phyloP scores from a whole-genome alignment of 2,329 filamentous ascomycete species.

The Furcasterigmium sp. region DNA sequence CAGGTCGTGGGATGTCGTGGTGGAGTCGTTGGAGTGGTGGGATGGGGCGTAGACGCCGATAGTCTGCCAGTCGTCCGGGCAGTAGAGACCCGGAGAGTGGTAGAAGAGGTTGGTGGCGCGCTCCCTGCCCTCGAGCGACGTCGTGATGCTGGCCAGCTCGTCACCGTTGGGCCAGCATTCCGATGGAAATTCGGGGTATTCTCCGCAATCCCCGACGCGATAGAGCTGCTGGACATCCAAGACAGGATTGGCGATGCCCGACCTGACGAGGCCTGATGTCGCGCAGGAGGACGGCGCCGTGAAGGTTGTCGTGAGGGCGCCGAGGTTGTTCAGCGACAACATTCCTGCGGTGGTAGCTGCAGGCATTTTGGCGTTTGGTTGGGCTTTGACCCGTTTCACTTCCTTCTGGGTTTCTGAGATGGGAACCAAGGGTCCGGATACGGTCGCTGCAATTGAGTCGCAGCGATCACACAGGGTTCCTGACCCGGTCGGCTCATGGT shows the following conservation, averaged over 20 bases:
- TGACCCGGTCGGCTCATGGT: too few relatives aligned
- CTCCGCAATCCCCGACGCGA: neutral
- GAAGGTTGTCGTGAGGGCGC: conserved; percentile 13
- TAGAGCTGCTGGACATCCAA: too few relatives aligned
- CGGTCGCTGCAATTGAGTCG: too few relatives aligned
- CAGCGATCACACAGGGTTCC: too few relatives aligned
- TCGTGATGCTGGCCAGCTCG: neutral
- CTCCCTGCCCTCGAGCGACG: neutral
- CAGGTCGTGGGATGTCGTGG: neutral
- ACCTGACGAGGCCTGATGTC: conserved; percentile 1
- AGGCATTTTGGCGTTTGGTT: conserved; percentile 8
- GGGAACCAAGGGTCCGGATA: too few relatives aligned
- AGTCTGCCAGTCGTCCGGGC: conserved; percentile 2
- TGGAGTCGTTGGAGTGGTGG: neutral
- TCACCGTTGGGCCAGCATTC: neutral
- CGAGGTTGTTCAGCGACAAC: conserved; percentile 6
- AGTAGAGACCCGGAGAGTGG: conserved; percentile 1
- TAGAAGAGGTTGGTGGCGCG: neutral
- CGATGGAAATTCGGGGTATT: neutral
- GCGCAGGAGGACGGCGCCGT: conserved; percentile 9
- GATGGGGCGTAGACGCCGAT: neutral
- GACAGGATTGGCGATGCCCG: neutral
- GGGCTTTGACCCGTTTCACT: too few relatives aligned
- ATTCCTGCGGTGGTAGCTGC: neutral
- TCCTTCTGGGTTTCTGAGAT: too few relatives aligned